Evolutionary conservation across 1,284 basidiomycete genomes (phyloP).

Genomic region (Phellinidium pouzarii): DNA sequence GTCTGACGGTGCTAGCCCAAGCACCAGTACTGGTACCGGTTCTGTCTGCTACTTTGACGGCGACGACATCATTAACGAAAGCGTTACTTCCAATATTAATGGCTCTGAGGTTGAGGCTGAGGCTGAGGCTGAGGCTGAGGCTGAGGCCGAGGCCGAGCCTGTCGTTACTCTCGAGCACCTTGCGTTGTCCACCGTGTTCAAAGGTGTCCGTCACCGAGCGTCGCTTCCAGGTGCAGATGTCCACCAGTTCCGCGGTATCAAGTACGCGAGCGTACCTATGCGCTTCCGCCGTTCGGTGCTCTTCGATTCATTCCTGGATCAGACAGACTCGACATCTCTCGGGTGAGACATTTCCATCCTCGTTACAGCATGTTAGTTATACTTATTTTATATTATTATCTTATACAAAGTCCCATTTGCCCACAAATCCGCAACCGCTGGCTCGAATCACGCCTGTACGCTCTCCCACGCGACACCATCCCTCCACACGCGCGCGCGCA

Average conservation of each 20-base stretch:
- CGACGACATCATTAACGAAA: not conserved
- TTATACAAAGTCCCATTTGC: slow-evolving; percentile 55
- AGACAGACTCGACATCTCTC: slow-evolving; percentile 54
- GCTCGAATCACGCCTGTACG: slow-evolving; percentile 56
- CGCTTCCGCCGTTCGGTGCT: slow-evolving; percentile 67
- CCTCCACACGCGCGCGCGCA: slow-evolving; percentile 47
- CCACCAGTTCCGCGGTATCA: slow-evolving; percentile 67
- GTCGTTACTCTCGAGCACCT: slow-evolving; percentile 7
- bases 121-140: not conserved
- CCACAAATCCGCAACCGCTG: slow-evolving; percentile 50
- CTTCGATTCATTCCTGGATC: slow-evolving; percentile 45
- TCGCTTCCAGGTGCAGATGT: slow-evolving; percentile 51
- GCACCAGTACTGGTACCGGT: not conserved
- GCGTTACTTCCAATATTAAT: not conserved
- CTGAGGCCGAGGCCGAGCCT: not conserved
- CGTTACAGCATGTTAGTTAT: slow-evolving; percentile 1
- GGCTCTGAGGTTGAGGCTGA: not conserved
- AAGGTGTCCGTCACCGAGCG: slow-evolving; percentile 50
- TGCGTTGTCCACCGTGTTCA: slow-evolving; percentile 53
- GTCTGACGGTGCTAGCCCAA: not conserved
- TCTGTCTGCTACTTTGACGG: not conserved
- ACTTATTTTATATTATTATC: not conserved
- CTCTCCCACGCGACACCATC: slow-evolving; percentile 45
- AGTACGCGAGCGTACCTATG: slow-evolving; percentile 65
- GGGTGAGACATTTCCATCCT: slow-evolving; percentile 38